Evolutionary conservation across 805 yeast species (phyloP).

Genomic region (Candida succiphila): DNA sequence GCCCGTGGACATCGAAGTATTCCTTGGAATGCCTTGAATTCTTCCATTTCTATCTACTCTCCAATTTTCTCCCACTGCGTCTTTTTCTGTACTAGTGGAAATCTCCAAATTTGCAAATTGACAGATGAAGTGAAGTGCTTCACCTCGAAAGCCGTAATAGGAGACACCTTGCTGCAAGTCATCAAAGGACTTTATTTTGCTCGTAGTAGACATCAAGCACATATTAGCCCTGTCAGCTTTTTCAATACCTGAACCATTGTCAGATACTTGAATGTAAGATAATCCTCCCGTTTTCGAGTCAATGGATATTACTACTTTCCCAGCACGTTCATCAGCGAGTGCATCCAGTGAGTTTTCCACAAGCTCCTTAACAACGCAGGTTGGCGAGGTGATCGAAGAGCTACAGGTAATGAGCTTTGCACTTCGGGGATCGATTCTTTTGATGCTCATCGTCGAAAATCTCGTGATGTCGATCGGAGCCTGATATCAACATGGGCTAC

Average conservation of each 20-base stretch:
- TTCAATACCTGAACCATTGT: conserved; percentile 30
- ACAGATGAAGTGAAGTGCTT: conserved; percentile 32
- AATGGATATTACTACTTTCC: conserved; percentile 24
- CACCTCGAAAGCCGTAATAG: conserved; percentile 41
- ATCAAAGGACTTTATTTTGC: conserved; percentile 23
- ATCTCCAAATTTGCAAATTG: conserved; percentile 22
- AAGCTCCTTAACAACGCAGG: conserved; percentile 28
- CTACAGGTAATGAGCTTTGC: conserved; percentile 14
- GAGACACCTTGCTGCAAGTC: conserved; percentile 20
- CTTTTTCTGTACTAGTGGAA: conserved; percentile 19
- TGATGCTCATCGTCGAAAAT: conserved; percentile 8
- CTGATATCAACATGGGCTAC: too few relatives aligned
- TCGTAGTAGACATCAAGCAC: conserved; percentile 31
- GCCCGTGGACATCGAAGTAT: conserved; percentile 21
- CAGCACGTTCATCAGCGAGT: conserved; percentile 4
- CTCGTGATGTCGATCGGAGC: too few relatives aligned
- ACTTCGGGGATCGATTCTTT: conserved; percentile 11
- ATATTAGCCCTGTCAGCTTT: conserved; percentile 20
- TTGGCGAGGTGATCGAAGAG: conserved; percentile 24
- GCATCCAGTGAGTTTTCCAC: conserved; percentile 33
- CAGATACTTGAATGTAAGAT: conserved; percentile 20
- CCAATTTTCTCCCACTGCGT: conserved; percentile 27
- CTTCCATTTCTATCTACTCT: conserved; percentile 19
- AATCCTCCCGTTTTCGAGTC: conserved; percentile 29
- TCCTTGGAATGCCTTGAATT: conserved; percentile 6